These are phyloP conservation scores for Gaertneriomyces semiglobifer DNA, from an alignment of 192 early-diverging fungal genomes.

Conservation along the genomic window DNA sequence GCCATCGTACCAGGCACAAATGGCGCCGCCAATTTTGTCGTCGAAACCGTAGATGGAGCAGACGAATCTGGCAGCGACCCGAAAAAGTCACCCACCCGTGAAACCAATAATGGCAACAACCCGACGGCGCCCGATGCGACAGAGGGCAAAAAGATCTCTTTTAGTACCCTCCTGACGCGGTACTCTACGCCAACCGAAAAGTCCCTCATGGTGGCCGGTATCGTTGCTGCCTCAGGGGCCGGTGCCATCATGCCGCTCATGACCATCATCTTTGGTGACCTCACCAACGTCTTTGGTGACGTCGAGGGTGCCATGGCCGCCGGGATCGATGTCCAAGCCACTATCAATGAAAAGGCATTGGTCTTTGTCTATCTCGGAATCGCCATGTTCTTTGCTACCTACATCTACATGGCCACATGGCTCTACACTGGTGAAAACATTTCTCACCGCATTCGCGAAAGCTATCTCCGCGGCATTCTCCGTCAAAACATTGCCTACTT, in stretches of 20 bases:
- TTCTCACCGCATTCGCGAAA: constrained; percentile 69
- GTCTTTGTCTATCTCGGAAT: constrained; percentile 59
- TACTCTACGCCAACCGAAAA: constrained; percentile 63
- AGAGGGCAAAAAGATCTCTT: constrained; percentile 11
- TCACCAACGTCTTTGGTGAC: constrained; percentile 42
- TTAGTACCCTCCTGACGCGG: constrained; percentile 51
- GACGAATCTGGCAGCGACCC: too few relatives aligned
- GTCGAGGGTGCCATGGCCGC: not conserved
- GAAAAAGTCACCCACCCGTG: not conserved
- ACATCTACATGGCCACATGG: constrained; percentile 57
- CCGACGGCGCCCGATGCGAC: not conserved
- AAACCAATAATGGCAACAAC: not conserved
- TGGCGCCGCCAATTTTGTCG: not conserved
- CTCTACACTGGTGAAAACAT: constrained; percentile 51
- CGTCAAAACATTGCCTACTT: constrained; percentile 88
- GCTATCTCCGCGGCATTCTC: constrained; percentile 73
- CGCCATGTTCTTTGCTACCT: constrained; percentile 53
- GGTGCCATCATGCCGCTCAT: constrained; percentile 33
- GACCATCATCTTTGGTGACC: constrained; percentile 41
- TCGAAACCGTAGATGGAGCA: not conserved
- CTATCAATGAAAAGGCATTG: constrained; percentile 31
- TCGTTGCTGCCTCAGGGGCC: constrained; percentile 16
- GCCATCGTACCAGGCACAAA: not conserved
- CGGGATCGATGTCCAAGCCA: not conserved
- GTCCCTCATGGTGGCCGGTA: constrained; percentile 46